These are phyloP conservation scores for Aureobasidium sp. DNA, from an alignment of 2,329 filamentous ascomycete species.

Conservation along the genomic window DNA sequence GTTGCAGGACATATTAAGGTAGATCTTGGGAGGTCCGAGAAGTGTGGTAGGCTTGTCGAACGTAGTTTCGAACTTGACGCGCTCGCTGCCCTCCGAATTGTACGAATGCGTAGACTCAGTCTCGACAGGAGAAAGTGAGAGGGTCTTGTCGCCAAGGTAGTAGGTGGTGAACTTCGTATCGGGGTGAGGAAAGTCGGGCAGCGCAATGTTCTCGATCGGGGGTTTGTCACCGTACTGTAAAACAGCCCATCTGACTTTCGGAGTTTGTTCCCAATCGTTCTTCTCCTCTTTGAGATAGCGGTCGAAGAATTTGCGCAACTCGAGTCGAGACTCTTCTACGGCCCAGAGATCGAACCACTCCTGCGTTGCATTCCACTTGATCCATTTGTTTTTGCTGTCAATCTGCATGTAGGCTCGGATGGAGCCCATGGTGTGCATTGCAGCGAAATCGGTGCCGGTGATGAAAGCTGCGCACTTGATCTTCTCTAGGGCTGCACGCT, in stretches of 20 bases:
- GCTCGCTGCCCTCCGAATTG: constrained; percentile 28
- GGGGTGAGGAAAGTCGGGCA: constrained; percentile 25
- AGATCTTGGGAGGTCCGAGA: constrained; percentile 41
- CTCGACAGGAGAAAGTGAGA: constrained; percentile 1
- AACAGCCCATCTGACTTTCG: constrained; percentile 37
- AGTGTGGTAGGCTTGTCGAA: constrained; percentile 35
- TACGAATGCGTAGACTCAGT: constrained; percentile 23
- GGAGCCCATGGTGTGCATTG: constrained; percentile 23
- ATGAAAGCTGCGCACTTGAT: constrained; percentile 25
- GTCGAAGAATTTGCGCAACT: constrained; percentile 42
- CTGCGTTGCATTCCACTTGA: constrained; percentile 36
- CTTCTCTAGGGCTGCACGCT: constrained; percentile 23
- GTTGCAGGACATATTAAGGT: constrained; percentile 27
- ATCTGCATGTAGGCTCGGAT: constrained; percentile 35
- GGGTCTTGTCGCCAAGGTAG: constrained; percentile 16
- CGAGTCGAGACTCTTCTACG: constrained; percentile 29
- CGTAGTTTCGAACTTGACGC: constrained; percentile 31
- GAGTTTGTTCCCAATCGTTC: constrained; percentile 44
- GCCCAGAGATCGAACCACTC: constrained; percentile 43
- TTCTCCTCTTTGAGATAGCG: constrained; percentile 37
- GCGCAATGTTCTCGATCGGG: constrained; percentile 30
- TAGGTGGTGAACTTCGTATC: constrained; percentile 9
- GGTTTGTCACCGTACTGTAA: constrained; percentile 33
- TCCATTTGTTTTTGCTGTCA: constrained; percentile 37
- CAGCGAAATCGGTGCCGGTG: constrained; percentile 21